Base-by-base conservation (phyloP, 768 basidiomycete species). In the Mrakia hoshinonis region DNA sequence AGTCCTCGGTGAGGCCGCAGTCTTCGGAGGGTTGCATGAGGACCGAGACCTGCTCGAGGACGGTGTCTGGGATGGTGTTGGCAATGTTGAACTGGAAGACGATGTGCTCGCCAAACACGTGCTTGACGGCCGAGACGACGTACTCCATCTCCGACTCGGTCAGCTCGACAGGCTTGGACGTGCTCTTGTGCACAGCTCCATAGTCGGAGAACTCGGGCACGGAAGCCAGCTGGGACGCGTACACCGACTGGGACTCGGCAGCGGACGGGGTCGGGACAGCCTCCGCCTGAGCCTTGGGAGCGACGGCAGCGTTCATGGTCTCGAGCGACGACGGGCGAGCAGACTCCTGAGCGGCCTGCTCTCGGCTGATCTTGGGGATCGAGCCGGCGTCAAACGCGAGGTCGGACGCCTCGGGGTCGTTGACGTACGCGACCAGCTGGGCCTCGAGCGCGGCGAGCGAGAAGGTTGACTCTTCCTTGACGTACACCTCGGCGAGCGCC, bases 81-180 rank as follows among this genome's bases (percentile, higher is more conserved):
- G 92, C 91, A 49, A 98, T 87, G 81, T 98, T 98, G 85, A 93
- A 98, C 91, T 95, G 95, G 87, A 99, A 98, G 51, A 99, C 94
- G 72, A 98, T 79, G 78, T 97, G 91, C 73, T 92, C 91, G 78
- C 87, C 87, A 85, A 92, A 99, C 70, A 97, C 86, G 79, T 99
- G 96, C 82, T 97, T 98, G 80, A 96, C 91, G 75, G 91, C 91
- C 12, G 89, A 87, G 60, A 97, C 95, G 77, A 96, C 92, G 78
- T 98, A 99, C 81, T 98, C 96, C 4, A 93, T 98, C 81, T 97
- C 96, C 76, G 86, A 89, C 81, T 99, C 96, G 18, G 96, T 98
- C 70, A 98, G 86, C 74, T 89, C 90, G 29, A 84, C 81, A 13
- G 89, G 87, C 75, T 87, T 90, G 47, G 84, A 74, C 74, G 86